phyloP scores from a whole-genome alignment of 2,329 filamentous ascomycete species.

The Fonsecaea monophora region DNA sequence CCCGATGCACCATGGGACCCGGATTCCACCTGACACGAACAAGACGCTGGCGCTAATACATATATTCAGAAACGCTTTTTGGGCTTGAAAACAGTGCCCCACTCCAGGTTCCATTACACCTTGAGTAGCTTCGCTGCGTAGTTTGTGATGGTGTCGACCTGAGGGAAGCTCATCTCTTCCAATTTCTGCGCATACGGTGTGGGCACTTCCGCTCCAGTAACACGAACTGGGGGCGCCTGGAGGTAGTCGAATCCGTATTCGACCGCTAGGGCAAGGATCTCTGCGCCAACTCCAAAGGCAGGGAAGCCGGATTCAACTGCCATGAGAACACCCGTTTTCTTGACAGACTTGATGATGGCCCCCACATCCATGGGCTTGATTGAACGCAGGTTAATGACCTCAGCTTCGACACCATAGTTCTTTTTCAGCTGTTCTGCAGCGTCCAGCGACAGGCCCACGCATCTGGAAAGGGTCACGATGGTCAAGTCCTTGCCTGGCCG shows the following conservation, averaged over 20 bases:
- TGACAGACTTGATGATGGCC: constrained; percentile 93
- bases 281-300: constrained; percentile 87
- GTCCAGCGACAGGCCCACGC: constrained; percentile 86
- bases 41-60: constrained; percentile 37
- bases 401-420: constrained; percentile 93
- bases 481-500: constrained; percentile 94
- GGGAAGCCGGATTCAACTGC: constrained; percentile 96
- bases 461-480: constrained; percentile 92
- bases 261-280: constrained; percentile 93
- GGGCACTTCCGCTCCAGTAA: constrained; percentile 96
- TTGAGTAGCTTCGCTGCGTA: constrained; percentile 89
- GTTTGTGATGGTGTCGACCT: constrained; percentile 82
- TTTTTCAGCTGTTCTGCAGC: constrained; percentile 92
- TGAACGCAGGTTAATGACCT: constrained; percentile 98
- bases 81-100: constrained; percentile 6
- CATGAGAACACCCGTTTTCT: constrained; percentile 95
- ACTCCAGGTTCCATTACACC: constrained; percentile 60
- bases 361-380: constrained; percentile 97
- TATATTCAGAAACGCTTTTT: constrained; percentile 34
- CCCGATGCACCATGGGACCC: constrained; percentile 20
- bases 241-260: constrained; percentile 99
- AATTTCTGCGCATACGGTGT: constrained; percentile 93
- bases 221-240: constrained; percentile 87
- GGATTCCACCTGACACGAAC: constrained; percentile 23
- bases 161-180: constrained; percentile 95